phyloP scores from a whole-genome alignment of 208 protist species.

The Acanthamoeba triangularis region DNA sequence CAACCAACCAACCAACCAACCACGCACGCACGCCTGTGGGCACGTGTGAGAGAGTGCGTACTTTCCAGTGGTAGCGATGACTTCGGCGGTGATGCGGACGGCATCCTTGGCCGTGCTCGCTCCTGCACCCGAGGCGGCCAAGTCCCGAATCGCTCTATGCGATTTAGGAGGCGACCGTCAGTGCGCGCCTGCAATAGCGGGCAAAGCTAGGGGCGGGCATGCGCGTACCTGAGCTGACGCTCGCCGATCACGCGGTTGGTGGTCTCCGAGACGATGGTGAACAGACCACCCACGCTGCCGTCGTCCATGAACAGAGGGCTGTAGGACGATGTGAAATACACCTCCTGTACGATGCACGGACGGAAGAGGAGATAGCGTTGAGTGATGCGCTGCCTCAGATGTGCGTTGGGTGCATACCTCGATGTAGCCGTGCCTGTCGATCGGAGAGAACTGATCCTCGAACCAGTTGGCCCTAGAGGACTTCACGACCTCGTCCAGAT shows the following conservation, averaged over 20 bases:
- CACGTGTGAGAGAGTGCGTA: not conserved
- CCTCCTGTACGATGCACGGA: not conserved
- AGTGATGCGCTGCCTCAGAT: not conserved
- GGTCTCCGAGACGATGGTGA: constrained; percentile 51
- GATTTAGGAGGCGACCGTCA: not conserved
- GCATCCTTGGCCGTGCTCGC: constrained; percentile 18
- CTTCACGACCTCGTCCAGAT: constrained; percentile 46
- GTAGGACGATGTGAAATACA: constrained; percentile 64
- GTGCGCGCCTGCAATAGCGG: not conserved
- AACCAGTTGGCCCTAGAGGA: constrained; percentile 59
- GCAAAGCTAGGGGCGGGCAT: not conserved
- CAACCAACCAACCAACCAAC: not conserved
- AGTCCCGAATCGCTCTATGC: constrained; percentile 38
- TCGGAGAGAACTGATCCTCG: constrained; percentile 63
- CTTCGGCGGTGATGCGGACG: constrained; percentile 7
- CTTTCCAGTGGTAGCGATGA: constrained; percentile 33
- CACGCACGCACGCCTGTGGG: not conserved
- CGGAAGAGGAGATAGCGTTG: not conserved
- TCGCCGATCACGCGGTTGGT: constrained; percentile 56
- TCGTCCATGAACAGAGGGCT: constrained; percentile 71
- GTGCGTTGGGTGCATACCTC: not conserved
- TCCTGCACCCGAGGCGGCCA: constrained; percentile 20
- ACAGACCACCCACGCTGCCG: constrained; percentile 52
- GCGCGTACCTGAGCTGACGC: constrained; percentile 16
- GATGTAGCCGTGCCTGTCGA: constrained; percentile 64